Conservation (phyloP, 345 rosid genomes). For the Luvunga scandens region DNA sequence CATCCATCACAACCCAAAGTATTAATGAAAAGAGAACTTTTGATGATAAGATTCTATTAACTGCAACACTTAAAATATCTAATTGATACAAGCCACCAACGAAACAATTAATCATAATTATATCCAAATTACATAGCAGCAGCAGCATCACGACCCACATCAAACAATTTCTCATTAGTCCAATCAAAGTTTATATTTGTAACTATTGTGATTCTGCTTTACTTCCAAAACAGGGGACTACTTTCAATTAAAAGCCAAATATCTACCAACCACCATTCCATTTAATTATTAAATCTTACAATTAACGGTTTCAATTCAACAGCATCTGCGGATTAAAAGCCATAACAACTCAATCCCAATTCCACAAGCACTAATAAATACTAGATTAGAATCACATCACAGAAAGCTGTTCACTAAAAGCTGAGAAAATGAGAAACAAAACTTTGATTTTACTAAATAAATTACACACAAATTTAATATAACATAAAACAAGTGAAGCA, state of each 20-base stretch:
- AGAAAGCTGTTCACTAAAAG: not conserved
- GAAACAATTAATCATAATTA: not conserved
- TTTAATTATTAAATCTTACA: not conserved
- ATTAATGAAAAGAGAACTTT: not conserved
- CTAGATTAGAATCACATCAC: not conserved
- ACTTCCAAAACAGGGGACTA: not conserved
- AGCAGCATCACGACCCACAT: not conserved
- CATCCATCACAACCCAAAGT: not conserved
- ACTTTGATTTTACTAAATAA: not conserved
- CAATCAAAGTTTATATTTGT: not conserved
- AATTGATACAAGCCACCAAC: not conserved
- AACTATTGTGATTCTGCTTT: not conserved
- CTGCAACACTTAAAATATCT: not conserved
- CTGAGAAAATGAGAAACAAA: not conserved
- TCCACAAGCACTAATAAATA: not conserved
- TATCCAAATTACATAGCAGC: not conserved
- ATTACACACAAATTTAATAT: not conserved
- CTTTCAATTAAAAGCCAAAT: too few species aligned
- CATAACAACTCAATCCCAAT: not conserved
- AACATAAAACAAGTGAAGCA: conserved; percentile 3
- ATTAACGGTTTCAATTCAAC: not conserved
- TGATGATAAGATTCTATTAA: not conserved
- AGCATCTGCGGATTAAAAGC: not conserved
- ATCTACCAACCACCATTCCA: not conserved
- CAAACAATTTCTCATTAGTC: not conserved